Conservation (phyloP, 257 asterid species). For the Anisodus acutangulus region DNA sequence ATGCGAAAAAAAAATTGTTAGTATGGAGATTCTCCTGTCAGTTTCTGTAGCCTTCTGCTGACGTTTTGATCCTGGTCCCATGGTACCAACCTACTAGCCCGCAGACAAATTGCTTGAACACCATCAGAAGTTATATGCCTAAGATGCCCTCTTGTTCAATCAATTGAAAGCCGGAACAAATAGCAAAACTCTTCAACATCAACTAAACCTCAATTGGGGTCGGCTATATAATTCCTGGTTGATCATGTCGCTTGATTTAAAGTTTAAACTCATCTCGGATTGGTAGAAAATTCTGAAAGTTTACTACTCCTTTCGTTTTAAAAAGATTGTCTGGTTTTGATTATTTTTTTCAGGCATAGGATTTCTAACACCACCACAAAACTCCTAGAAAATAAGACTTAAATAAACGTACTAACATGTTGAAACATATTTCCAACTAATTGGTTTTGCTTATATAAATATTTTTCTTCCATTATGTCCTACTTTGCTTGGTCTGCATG, state of each 20-base stretch:
- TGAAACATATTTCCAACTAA: background rate
- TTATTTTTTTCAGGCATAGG: no score
- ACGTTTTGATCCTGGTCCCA: constrained; percentile 43
- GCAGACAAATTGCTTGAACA: constrained; percentile 29
- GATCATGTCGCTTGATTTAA: background rate
- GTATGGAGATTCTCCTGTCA: constrained; percentile 45
- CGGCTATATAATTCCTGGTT: no score
- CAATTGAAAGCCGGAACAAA: background rate
- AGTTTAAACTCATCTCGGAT: background rate
- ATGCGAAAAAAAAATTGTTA: constrained; percentile 25
- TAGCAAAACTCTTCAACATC: background rate
- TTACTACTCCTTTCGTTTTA: no score
- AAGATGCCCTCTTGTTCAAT: constrained; percentile 30
- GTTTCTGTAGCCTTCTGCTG: constrained; percentile 41
- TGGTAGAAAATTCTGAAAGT: no score
- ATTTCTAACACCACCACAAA: background rate
- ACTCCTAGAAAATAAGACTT: background rate
- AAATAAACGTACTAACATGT: background rate
- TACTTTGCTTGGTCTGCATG: background rate
- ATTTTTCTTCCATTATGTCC: no score
- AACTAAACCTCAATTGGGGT: background rate
- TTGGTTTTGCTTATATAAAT: background rate
- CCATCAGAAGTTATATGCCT: constrained; percentile 21
- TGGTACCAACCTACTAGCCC: constrained; percentile 27
- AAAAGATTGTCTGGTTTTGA: no score